Base-by-base conservation (phyloP, 192 early-diverging fungal species). In the Gigaspora rosea region DNA sequence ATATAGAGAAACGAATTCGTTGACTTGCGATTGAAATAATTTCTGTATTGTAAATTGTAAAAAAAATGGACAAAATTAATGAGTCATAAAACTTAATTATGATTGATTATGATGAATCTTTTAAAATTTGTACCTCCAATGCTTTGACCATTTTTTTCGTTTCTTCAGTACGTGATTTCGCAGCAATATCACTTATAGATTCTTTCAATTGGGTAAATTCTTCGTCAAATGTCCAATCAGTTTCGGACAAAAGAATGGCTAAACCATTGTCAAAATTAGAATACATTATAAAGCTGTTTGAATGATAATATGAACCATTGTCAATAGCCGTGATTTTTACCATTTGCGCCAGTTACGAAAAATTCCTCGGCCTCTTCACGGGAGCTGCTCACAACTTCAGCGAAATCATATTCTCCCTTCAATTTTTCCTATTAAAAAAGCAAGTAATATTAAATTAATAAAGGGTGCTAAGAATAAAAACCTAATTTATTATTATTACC, bases 161-260 rank as follows among this genome's bases (percentile, higher is more conserved):
- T 50, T 91, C 95, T 74, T 94, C 93, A 22, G 80, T 71, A 27
- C 89, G 82, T 73, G 90, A 90, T 56, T 89, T 78, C 12, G 80
- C 73, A 8, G 85, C 86, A 52, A 92, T 79, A 27, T 89, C 85
- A 2, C 85, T 73, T 65, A 95, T 83, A 16, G 93, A 93, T n/a
- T 85, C 81, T 66, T 84, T 69, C 56, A 94, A 85, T 50, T 90
- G 86, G 27, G 65, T 75, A 20, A 77, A 76, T 46, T 92, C 90
- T 71, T 91, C 88, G 4, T 86, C 87, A 79, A 81, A 87, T 0
- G 79, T 80, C 95, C 95, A 96, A 58, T 93, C 90, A 4, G 91
- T 88, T 12, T 87, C 92, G 4, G 86, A 71, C 57, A 96, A 73
- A 56, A 86, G 84, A 46, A 90, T 86, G 13, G 80, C 84, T 76